Base-by-base conservation (phyloP, 495 filamentous ascomycete species). In the Clavariopsis aquatica region DNA sequence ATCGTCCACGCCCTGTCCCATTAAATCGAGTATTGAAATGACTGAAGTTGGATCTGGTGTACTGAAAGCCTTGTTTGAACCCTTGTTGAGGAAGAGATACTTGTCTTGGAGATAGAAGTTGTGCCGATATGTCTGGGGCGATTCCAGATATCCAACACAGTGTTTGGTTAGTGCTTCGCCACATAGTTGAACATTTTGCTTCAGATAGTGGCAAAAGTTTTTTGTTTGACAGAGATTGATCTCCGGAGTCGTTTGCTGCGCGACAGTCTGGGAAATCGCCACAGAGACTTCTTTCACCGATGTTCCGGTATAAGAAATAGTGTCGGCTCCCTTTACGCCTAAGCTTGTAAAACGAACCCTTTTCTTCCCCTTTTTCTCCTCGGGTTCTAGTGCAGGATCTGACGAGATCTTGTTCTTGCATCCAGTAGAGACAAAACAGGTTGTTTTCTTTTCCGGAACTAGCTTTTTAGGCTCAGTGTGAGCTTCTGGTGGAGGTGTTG, bases 101-200 rank as follows among this genome's bases (percentile, higher is more conserved):
- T 17, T 64, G 13, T 64, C 46, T 15, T 53, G 43, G 23, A 58
- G 45, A 28, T 65, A 69, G 22, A 69, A 56, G 4, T 56, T 52
- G 43, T 69, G 66, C 27, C 51, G 54, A 34, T 52, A 68, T 27
- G 55, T 31, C 20, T 59, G 52, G n/a, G 51, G 52, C 6, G 51
- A 46, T 27, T 69, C 56, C 13, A 69, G 46, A 59, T 62, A 69
- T 10, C 67, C 67, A 7, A 69, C 27, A 51, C 67, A 69, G 29
- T 60, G 43, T 34, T 57, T 59, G 9, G 34, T 27, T 17, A 56
- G 23, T 19, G 34, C 17, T 19, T 55, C 28, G 31, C 62, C 49
- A 49, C 63, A 66, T 0, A 60, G 2, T 15, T 60, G 54, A 24
- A 61, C 20, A 53, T 65, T 60, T 34, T 62, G 66, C 34, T 69